phyloP scores from a whole-genome alignment of 768 basidiomycete species.

The Leccinum rimulosum region DNA sequence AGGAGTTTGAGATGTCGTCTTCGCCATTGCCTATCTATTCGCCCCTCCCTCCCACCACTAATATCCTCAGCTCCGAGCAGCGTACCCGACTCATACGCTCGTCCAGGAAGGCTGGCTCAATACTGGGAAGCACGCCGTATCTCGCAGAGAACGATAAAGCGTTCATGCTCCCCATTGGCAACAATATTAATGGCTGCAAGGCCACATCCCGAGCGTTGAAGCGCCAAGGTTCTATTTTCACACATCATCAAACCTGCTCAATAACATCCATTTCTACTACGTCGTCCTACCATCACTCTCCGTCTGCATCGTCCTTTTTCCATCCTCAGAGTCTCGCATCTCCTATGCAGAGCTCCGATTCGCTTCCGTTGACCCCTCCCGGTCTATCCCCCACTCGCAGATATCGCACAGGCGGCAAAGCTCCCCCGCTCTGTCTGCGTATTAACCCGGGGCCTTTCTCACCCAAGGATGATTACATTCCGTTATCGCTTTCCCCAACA shows the following conservation, averaged over 20 bases:
- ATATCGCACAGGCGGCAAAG: constrained; percentile 13
- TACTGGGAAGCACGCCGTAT: constrained; percentile 37
- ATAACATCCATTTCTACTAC: constrained; percentile 16
- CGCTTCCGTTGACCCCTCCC: constrained; percentile 12
- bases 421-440: constrained; percentile 22
- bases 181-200: background rate
- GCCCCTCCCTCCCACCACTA: constrained; percentile 35
- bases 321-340: constrained; percentile 6
- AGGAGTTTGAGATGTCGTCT: constrained; percentile 24
- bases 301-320: constrained; percentile 19
- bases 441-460: constrained; percentile 18
- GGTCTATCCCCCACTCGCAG: constrained; percentile 18
- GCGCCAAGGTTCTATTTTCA: constrained; percentile 34
- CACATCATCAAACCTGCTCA: constrained; percentile 19
- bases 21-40: constrained; percentile 14
- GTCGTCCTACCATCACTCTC: constrained; percentile 12
- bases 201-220: constrained; percentile 21
- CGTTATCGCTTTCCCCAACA: constrained; percentile 9
- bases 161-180: constrained; percentile 24
- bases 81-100: constrained; percentile 37
- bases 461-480: constrained; percentile 9
- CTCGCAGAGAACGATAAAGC: constrained; percentile 30
- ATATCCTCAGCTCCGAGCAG: constrained; percentile 30
- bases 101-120: constrained; percentile 35
- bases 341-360: constrained; percentile 11